phyloP scores from a whole-genome alignment of 129 eudicot genomes.

The Apium graveolens region DNA sequence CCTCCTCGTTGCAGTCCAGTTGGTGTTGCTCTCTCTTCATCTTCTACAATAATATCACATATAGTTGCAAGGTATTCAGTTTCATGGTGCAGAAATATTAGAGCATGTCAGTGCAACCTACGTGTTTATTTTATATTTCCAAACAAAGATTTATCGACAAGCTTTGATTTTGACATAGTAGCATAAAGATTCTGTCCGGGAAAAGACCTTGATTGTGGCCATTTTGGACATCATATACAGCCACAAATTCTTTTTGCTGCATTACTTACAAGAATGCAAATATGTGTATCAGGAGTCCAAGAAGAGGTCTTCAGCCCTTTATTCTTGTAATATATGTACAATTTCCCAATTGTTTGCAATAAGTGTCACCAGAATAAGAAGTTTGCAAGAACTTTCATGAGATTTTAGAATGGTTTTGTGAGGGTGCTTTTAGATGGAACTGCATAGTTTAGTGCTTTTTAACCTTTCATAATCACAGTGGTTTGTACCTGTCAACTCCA shows the following conservation, averaged over 20 bases:
- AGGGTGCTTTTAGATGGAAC: neutral
- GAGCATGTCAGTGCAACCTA: neutral
- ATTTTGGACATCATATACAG: neutral
- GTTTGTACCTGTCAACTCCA: too few relatives aligned
- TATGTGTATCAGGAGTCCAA: neutral
- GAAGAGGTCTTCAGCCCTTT: neutral
- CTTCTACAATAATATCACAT: slow-evolving; percentile 8
- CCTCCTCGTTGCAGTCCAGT: slow-evolving; percentile 11
- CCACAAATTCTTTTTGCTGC: neutral
- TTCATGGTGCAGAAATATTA: neutral
- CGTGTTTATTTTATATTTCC: slow-evolving; percentile 20
- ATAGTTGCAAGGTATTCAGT: neutral
- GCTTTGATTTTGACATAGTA: neutral
- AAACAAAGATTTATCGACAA: neutral
- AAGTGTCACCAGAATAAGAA: neutral
- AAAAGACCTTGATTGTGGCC: neutral
- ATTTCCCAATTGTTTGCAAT: neutral
- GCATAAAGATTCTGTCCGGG: neutral
- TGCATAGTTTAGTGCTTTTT: too few relatives aligned
- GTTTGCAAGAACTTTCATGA: neutral
- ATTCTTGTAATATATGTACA: neutral
- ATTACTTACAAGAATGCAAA: neutral
- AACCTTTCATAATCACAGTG: too few relatives aligned
- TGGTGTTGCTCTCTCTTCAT: slow-evolving; percentile 21
- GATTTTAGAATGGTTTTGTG: neutral